A percentile compares a stretch with the other conserved stretches of the same genome.
These are phyloP conservation scores for Rauvolfia tetraphylla DNA, from an alignment of 257 asterid species.

Conservation along the genomic window DNA sequence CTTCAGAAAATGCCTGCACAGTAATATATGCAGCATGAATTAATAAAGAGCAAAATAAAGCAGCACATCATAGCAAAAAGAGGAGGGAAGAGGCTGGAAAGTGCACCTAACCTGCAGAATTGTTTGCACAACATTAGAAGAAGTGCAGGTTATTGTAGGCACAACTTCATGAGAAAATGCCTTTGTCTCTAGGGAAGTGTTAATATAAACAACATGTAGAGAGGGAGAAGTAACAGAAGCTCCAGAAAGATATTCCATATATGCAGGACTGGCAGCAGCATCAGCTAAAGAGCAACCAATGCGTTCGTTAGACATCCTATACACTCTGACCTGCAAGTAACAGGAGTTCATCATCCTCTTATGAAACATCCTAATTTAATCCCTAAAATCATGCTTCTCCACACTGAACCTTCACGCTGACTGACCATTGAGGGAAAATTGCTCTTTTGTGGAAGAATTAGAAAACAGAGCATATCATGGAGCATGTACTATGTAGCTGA, in stretches of 20 bases:
- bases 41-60: not conserved
- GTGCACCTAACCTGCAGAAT: conserved; percentile 65
- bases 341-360: not conserved
- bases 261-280: conserved; percentile 91
- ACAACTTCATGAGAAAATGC: conserved; percentile 92
- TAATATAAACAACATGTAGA: conserved; percentile 87
- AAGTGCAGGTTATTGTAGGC: conserved; percentile 96
- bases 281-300: conserved; percentile 94
- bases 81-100: not conserved
- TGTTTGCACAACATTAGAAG: conserved; percentile 91
- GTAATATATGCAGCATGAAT: not conserved
- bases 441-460: not conserved
- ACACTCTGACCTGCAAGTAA: conserved; percentile 72
- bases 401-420: not conserved
- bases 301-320: conserved; percentile 85
- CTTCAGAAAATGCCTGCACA: conserved; percentile 79
- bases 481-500: not conserved
- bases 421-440: not conserved
- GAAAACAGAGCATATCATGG: not conserved
- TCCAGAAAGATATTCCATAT: conserved; percentile 70
- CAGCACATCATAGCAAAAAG: conserved; percentile 4
- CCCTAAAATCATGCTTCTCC: not conserved
- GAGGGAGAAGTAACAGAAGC: conserved; percentile 78
- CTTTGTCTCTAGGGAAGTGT: conserved; percentile 91
- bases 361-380: not conserved